Evolutionary conservation across 345 rosid species (phyloP).

Genomic region (Crucihimalaya himalaica): DNA sequence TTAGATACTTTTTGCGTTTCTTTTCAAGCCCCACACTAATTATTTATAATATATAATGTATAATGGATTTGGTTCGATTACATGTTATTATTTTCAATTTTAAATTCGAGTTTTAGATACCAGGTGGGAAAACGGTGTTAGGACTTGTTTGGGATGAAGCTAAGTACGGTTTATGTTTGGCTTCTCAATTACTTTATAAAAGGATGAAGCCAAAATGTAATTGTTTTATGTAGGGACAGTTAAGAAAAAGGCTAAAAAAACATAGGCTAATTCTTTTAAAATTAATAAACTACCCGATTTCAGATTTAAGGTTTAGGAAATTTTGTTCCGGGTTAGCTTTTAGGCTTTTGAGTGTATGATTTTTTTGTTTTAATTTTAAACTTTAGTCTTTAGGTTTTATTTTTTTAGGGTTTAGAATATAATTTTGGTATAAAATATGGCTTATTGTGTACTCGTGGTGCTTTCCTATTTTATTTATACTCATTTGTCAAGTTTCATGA

Average conservation of each 20-base stretch:
- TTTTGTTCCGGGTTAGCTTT: background rate
- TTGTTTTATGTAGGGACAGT: background rate
- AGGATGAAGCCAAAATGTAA: background rate
- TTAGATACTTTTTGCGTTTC: constrained; percentile 27
- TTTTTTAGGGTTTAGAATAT: too few relatives aligned
- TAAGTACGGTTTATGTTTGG: constrained; percentile 15
- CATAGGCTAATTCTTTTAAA: background rate
- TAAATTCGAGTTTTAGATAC: background rate
- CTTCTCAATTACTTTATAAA: background rate
- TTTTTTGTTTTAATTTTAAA: too few relatives aligned
- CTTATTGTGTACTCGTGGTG: background rate
- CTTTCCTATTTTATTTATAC: too few relatives aligned
- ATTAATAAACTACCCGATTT: background rate
- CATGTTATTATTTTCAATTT: background rate
- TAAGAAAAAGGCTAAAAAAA: background rate
- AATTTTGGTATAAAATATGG: background rate
- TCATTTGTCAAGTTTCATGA: background rate
- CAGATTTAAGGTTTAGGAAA: background rate
- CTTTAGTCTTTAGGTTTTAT: too few relatives aligned
- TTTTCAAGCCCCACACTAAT: constrained; percentile 21
- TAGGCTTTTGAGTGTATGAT: background rate
- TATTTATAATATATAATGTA: background rate
- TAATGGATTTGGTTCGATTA: constrained; percentile 26
- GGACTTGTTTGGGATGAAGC: constrained; percentile 15
- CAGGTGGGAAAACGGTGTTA: background rate